Conservation (phyloP, 1,284 basidiomycete species). For the Boletellus deceptivus region DNA sequence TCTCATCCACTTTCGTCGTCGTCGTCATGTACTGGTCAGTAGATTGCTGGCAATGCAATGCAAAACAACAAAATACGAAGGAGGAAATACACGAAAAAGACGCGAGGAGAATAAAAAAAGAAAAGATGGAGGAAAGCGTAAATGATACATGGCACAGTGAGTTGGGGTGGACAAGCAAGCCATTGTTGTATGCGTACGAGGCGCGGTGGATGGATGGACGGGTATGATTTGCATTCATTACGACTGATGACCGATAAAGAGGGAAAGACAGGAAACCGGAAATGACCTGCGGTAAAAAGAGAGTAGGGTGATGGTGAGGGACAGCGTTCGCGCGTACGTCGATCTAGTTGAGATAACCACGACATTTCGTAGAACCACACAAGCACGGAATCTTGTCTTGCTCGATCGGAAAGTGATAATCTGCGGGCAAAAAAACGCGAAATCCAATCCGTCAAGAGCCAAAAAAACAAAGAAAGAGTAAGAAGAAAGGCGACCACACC, state of each 20-base stretch:
- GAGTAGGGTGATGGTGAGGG: neutral
- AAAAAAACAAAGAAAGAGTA: neutral
- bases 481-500: conserved; percentile 47
- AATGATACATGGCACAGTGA: conserved; percentile 29
- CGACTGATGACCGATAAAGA: conserved; percentile 7
- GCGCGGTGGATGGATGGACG: neutral
- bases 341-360: conserved; percentile 82
- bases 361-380: conserved; percentile 83
- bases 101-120: conserved; percentile 1
- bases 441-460: conserved; percentile 1
- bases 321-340: neutral
- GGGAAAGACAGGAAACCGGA: neutral
- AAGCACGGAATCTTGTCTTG: conserved; percentile 90
- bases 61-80: conserved; percentile 1
- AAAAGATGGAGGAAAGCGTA: conserved; percentile 10
- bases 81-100: neutral
- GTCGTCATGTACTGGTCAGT: conserved; percentile 11
- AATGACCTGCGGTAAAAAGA: neutral
- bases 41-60: conserved; percentile 18
- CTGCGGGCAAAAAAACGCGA: conserved; percentile 36
- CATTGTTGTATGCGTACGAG: conserved; percentile 7
- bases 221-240: conserved; percentile 24
- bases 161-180: conserved; percentile 6
- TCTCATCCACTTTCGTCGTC: too few relatives aligned
- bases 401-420: conserved; percentile 93